Conservation (phyloP, 2,329 filamentous ascomycete species). For the Penicillium crustosum region DNA sequence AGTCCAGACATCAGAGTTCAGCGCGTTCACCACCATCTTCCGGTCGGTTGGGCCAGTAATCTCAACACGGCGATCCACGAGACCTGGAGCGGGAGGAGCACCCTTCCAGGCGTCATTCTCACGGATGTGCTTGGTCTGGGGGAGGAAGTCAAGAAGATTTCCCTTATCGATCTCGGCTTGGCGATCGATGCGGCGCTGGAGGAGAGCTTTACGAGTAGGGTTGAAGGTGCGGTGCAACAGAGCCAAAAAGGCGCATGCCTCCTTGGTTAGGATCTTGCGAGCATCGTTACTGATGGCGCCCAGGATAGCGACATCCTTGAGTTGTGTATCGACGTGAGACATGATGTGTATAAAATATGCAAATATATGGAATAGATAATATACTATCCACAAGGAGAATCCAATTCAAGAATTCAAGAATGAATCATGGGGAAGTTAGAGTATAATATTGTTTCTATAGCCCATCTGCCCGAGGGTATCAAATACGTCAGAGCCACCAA, state of each 20-base stretch:
- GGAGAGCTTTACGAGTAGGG: conserved; percentile 77
- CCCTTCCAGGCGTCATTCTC: conserved; percentile 94
- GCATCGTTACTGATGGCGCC: conserved; percentile 75
- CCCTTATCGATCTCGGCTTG: conserved; percentile 94
- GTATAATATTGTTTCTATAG: conserved; percentile 14
- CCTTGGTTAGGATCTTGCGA: conserved; percentile 86
- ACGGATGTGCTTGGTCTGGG: conserved; percentile 92
- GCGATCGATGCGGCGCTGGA: conserved; percentile 80
- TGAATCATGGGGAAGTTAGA: too few species aligned
- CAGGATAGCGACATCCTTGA: conserved; percentile 84
- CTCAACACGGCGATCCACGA: conserved; percentile 91
- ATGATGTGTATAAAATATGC: conserved; percentile 43
- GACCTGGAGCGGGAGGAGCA: conserved; percentile 83
- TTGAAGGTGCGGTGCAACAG: conserved; percentile 96
- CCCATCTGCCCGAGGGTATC: conserved; percentile 24
- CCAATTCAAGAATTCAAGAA: too few species aligned
- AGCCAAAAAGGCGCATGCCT: conserved; percentile 87
- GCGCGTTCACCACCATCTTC: conserved; percentile 98
- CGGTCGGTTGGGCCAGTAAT: conserved; percentile 96
- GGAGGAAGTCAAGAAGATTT: conserved; percentile 85
- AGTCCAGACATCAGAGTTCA: conserved; percentile 95
- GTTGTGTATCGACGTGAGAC: conserved; percentile 71
- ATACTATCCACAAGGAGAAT: not conserved
- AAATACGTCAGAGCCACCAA: conserved; percentile 23
- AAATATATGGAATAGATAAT: not conserved